Percentiles rank a stretch among this genome's conserved stretches.
These are phyloP conservation scores for Cerrena zonata DNA, from an alignment of 1,284 basidiomycete genomes.

Conservation along the genomic window DNA sequence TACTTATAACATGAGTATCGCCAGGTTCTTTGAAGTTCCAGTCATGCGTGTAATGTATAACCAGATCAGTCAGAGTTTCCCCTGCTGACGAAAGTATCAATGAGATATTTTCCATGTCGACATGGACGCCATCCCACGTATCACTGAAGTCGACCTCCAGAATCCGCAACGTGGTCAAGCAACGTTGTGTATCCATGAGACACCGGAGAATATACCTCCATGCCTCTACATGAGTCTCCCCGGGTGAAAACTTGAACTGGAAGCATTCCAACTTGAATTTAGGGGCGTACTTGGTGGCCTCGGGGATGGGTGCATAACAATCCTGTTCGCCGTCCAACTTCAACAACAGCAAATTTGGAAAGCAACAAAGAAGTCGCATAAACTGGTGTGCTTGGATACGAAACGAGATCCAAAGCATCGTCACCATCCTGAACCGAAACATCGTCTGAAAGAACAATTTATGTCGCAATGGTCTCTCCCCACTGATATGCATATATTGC, in stretches of 20 bases:
- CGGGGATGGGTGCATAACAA: not conserved
- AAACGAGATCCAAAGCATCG: not conserved
- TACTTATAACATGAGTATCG: too few species aligned
- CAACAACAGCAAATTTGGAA: not conserved
- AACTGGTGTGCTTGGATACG: not conserved
- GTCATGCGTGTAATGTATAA: not conserved
- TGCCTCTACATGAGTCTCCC: not conserved
- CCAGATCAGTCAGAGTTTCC: not conserved
- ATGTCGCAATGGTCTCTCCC: not conserved
- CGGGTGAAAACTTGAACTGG: not conserved
- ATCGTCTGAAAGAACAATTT: not conserved
- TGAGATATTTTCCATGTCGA: not conserved
- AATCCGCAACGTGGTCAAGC: not conserved
- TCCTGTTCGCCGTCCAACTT: not conserved
- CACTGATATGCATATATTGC: not conserved
- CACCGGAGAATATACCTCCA: not conserved
- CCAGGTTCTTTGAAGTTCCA: not conserved
- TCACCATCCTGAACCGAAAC: not conserved
- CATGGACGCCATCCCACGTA: not conserved
- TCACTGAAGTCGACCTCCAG: not conserved
- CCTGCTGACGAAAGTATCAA: not conserved
- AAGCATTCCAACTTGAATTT: not conserved
- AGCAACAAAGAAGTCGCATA: not conserved
- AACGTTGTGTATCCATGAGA: not conserved
- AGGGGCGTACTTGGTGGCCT: not conserved